A percentile compares a stretch with the other conserved stretches of the same genome.
Conservation (phyloP, 768 basidiomycete species). For the Rhodocollybia butyracea region DNA sequence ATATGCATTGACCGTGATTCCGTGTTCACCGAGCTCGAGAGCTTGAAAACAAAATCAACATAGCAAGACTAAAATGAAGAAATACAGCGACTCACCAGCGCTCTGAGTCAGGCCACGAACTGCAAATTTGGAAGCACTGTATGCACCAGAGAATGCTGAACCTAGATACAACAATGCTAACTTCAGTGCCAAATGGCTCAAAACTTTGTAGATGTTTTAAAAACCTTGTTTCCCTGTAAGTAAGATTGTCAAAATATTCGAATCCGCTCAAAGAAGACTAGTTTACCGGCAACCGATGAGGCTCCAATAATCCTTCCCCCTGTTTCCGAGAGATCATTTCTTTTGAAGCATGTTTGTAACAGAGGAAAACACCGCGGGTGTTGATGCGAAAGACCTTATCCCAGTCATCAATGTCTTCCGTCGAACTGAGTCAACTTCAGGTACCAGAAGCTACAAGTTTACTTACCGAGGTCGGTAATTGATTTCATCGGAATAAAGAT, state of each 20-base stretch:
- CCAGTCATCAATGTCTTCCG: constrained; percentile 13
- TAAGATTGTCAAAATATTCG: too few relatives aligned
- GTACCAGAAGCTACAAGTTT: too few relatives aligned
- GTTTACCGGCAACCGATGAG: constrained; percentile 23
- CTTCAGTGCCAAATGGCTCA: neutral
- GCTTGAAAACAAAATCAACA: constrained; percentile 12
- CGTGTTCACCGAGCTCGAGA: constrained; percentile 27
- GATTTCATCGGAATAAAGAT: constrained; percentile 4
- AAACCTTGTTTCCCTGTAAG: too few relatives aligned
- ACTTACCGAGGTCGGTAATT: too few relatives aligned
- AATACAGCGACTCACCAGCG: constrained; percentile 25
- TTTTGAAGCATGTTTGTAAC: constrained; percentile 33
- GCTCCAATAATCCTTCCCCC: constrained; percentile 33
- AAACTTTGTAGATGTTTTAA: too few relatives aligned
- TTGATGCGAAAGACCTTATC: constrained; percentile 25
- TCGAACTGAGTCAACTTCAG: neutral
- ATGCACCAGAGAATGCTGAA: constrained; percentile 18
- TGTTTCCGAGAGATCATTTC: constrained; percentile 34
- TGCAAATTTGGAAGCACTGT: constrained; percentile 38
- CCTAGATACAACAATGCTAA: constrained; percentile 8
- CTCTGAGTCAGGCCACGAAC: constrained; percentile 38
- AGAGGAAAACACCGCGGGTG: constrained; percentile 26
- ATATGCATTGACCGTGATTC: constrained; percentile 39
- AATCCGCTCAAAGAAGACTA: too few relatives aligned
- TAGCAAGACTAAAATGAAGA: neutral